Conservation (phyloP, 768 basidiomycete species). For the Royoungia palumana region DNA sequence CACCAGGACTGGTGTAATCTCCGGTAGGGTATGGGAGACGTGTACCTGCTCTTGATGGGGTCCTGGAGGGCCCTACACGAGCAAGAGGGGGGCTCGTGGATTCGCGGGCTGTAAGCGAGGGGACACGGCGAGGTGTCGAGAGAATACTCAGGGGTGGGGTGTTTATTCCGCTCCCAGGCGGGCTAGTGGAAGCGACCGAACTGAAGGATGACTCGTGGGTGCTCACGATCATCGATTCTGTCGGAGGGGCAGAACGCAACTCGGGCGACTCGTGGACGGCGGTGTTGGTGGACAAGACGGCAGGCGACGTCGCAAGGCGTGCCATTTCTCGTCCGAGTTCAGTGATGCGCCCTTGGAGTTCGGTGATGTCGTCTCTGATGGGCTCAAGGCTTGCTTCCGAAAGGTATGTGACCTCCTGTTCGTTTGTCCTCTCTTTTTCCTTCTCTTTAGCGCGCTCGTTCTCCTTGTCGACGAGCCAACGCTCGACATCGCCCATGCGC, state of each 20-base stretch:
- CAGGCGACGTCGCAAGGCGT: constrained; percentile 55
- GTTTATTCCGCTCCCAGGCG: constrained; percentile 9
- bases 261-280: constrained; percentile 43
- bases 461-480: constrained; percentile 85
- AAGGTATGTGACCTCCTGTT: constrained; percentile 9
- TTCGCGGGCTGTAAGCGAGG: constrained; percentile 49
- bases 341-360: constrained; percentile 71
- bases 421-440: constrained; percentile 29
- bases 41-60: constrained; percentile 29
- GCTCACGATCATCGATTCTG: constrained; percentile 44
- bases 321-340: constrained; percentile 81
- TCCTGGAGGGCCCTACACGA: constrained; percentile 39
- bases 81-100: constrained; percentile 63
- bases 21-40: constrained; percentile 81
- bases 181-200: constrained; percentile 14
- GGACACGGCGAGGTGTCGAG: constrained; percentile 30
- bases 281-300: constrained; percentile 43
- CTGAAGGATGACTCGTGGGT: constrained; percentile 26
- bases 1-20: constrained; percentile 71
- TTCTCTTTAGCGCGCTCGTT: constrained; percentile 47
- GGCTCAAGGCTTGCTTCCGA: constrained; percentile 42
- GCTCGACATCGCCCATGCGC: constrained; percentile 88
- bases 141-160: constrained; percentile 13
- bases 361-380: constrained; percentile 65
- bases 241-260: constrained; percentile 43